A percentile compares a stretch with the other conserved stretches of the same genome.
These are phyloP conservation scores for Zelopaecilomyces penicillatus DNA, from an alignment of 2,329 filamentous ascomycete genomes.

Conservation along the genomic window DNA sequence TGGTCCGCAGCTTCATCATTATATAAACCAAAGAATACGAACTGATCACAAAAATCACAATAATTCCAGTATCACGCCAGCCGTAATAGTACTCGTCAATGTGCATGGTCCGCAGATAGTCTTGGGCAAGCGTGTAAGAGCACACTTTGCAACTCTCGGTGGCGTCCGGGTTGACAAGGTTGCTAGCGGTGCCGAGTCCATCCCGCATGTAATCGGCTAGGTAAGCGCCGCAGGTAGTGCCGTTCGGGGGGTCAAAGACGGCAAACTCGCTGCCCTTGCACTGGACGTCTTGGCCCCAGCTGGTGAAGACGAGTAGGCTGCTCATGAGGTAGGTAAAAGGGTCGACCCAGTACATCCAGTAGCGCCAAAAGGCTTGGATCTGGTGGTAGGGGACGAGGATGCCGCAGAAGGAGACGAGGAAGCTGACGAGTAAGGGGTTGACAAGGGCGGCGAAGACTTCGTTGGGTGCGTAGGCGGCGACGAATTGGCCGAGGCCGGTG, in stretches of 20 bases:
- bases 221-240: slow-evolving; percentile 51
- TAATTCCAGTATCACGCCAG: slow-evolving; percentile 57
- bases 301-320: slow-evolving; percentile 42
- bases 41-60: slow-evolving; percentile 45
- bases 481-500: slow-evolving; percentile 52
- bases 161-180: slow-evolving; percentile 53
- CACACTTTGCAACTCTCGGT: slow-evolving; percentile 51
- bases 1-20: slow-evolving; percentile 41
- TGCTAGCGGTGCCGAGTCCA: slow-evolving; percentile 36
- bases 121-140: slow-evolving; percentile 46
- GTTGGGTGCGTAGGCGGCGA: slow-evolving; percentile 55
- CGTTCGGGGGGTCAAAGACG: slow-evolving; percentile 39
- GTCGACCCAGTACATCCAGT: slow-evolving; percentile 56
- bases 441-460: slow-evolving; percentile 50
- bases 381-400: slow-evolving; percentile 60
- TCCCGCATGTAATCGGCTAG: slow-evolving; percentile 39
- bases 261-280: slow-evolving; percentile 44
- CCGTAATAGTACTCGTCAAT: slow-evolving; percentile 53
- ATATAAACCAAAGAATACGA: slow-evolving; percentile 41
- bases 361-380: slow-evolving; percentile 59
- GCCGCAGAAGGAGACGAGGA: slow-evolving; percentile 64
- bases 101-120: slow-evolving; percentile 53
- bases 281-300: slow-evolving; percentile 37
- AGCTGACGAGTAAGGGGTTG: slow-evolving; percentile 47
- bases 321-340: slow-evolving; percentile 56